Percentiles rank a stretch among this genome's conserved stretches.
These are phyloP conservation scores for Blumeriella jaapii DNA, from an alignment of 2,329 filamentous ascomycete genomes.

Conservation along the genomic window DNA sequence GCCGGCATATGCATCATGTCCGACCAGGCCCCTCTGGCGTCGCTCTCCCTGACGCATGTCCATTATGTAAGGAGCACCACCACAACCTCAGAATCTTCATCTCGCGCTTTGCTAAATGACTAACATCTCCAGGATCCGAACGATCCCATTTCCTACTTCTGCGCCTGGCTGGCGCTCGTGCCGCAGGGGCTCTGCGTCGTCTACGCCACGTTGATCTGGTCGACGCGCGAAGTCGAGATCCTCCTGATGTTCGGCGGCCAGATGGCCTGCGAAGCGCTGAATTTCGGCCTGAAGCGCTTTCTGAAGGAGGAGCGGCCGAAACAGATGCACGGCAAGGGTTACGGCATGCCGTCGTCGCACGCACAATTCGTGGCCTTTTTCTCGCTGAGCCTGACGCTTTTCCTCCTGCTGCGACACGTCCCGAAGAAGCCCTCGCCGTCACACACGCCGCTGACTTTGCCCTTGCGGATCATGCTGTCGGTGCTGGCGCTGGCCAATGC, in stretches of 20 bases:
- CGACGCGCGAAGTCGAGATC: conserved; percentile 82
- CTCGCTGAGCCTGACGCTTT: conserved; percentile 70
- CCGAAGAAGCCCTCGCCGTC: conserved; percentile 34
- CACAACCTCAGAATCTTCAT: too few species aligned
- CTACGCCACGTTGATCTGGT: conserved; percentile 84
- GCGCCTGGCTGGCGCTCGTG: conserved; percentile 86
- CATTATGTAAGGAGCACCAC: conserved; percentile 60
- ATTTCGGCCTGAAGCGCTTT: conserved; percentile 78
- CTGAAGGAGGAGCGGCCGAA: conserved; percentile 86
- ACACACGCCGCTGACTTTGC: conserved; percentile 45
- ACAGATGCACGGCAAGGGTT: conserved; percentile 78
- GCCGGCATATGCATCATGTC: conserved; percentile 20
- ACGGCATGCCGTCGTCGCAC: conserved; percentile 95
- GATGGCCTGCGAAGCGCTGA: conserved; percentile 80
- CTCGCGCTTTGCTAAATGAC: conserved; percentile 5
- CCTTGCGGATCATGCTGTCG: conserved; percentile 44
- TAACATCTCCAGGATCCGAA: conserved; percentile 56
- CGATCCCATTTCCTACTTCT: conserved; percentile 74
- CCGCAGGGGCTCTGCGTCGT: conserved; percentile 84
- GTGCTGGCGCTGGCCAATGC: conserved; percentile 50
- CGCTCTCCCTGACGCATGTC: conserved; percentile 88
- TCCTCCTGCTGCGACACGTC: conserved; percentile 70
- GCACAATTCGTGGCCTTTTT: conserved; percentile 93
- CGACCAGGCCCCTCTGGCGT: conserved; percentile 55
- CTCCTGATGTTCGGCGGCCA: conserved; percentile 85